Conservation (phyloP, 768 basidiomycete species). For the Leucogyrophana mollusca region DNA sequence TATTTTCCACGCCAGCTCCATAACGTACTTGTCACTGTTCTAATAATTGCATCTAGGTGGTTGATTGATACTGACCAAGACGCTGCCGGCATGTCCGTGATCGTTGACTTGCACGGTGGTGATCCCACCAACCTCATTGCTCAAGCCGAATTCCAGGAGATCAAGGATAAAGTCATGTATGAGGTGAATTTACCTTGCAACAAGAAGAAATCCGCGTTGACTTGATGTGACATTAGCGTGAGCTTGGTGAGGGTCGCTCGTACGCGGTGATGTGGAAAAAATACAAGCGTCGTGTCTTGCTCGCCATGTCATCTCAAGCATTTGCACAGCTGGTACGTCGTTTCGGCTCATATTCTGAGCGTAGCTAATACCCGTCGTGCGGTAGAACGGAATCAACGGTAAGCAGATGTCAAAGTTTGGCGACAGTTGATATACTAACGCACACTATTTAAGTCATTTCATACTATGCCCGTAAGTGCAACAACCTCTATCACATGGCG, state of each 20-base stretch:
- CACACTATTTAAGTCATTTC: slow-evolving; percentile 68
- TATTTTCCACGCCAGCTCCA: slow-evolving; percentile 7
- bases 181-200: slow-evolving; percentile 45
- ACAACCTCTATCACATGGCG: background rate
- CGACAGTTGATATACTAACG: background rate
- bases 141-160: slow-evolving; percentile 84
- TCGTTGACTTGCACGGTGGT: slow-evolving; percentile 88
- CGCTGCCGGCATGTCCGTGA: slow-evolving; percentile 77
- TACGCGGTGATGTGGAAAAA: slow-evolving; percentile 84
- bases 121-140: slow-evolving; percentile 67
- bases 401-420: slow-evolving; percentile 17
- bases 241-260: slow-evolving; percentile 69
- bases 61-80: slow-evolving; percentile 87
- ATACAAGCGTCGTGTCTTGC: slow-evolving; percentile 83
- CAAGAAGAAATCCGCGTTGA: too few species aligned
- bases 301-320: slow-evolving; percentile 94
- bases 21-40: background rate
- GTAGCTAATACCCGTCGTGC: too few species aligned
- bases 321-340: slow-evolving; percentile 87
- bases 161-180: slow-evolving; percentile 73
- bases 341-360: slow-evolving; percentile 1
- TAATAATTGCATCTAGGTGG: too few species aligned
- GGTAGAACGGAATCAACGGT: slow-evolving; percentile 94
- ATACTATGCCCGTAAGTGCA: slow-evolving; percentile 83
- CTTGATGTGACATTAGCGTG: slow-evolving; percentile 56